Conservation (phyloP, 352 stramenopile species). For the Globisporangium mamillatum region DNA sequence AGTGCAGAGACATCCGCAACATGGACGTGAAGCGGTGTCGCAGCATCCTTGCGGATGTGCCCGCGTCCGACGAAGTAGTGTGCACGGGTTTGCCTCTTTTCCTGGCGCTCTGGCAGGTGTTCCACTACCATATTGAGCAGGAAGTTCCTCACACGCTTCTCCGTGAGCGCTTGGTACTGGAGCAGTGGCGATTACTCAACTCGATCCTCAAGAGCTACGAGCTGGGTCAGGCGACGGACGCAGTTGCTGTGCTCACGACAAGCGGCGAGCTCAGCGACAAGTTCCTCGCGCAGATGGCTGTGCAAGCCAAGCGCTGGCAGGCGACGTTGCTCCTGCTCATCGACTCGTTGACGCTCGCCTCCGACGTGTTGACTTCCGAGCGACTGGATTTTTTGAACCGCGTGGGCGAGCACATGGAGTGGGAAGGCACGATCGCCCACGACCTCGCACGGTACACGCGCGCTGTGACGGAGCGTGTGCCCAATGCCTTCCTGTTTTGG, state of each 20-base stretch:
- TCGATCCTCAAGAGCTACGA: constrained; percentile 73
- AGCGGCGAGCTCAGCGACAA: constrained; percentile 22
- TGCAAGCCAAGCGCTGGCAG: constrained; percentile 81
- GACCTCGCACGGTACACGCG: constrained; percentile 70
- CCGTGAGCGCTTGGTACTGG: constrained; percentile 47
- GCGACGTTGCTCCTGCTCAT: constrained; percentile 76
- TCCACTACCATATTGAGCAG: constrained; percentile 86
- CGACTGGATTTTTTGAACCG: constrained; percentile 57
- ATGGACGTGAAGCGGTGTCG: constrained; percentile 43
- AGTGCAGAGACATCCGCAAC: constrained; percentile 20
- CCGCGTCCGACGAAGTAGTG: constrained; percentile 59
- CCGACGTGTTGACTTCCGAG: constrained; percentile 54
- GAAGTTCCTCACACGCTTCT: constrained; percentile 65
- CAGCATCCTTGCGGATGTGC: constrained; percentile 43
- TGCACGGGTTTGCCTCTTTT: constrained; percentile 73
- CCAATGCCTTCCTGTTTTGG: constrained; percentile 81
- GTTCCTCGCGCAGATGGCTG: constrained; percentile 61
- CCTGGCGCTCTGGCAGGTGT: constrained; percentile 73
- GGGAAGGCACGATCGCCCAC: constrained; percentile 80
- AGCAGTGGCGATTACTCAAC: constrained; percentile 58
- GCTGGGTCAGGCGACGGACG: constrained; percentile 21
- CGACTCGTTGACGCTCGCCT: constrained; percentile 60
- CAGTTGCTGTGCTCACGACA: not conserved
- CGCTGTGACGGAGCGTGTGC: constrained; percentile 54
- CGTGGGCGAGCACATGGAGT: constrained; percentile 84